Evolutionary conservation across 805 yeast genomes (phyloP), one percentile per base, ranked within the genome.

Genomic region (Wickerhamiella kazuoi): DNA sequence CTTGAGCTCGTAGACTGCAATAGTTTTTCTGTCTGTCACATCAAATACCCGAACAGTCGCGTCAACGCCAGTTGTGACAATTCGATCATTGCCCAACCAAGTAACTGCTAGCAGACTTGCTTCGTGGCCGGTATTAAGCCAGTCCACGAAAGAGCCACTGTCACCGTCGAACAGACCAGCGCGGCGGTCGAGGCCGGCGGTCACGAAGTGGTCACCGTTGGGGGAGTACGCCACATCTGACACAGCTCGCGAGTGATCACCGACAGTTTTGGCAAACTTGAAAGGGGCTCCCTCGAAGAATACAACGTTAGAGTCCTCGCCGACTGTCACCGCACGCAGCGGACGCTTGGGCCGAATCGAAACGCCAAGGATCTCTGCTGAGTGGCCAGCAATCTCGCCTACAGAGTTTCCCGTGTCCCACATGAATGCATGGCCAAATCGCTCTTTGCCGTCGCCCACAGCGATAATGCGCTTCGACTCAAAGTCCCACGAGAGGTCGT

Each of bases 381-480:
- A 69, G 55, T 90, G 98, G 19, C 98, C 98, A 36, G 84, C 75
- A 50, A 87, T 77, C 54, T 90, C 97, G 40, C 98, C 99, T 34
- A 90, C 75, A n/a, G 95, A 74, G 59, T 90, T 90, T 44, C 98
- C 98, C 1, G 94, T 71, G 54, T 90, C 99, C 71, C 79, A 79
- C 6, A 94, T 74, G 56, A 87, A 82, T 46, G 93, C 84, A 49
- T 79, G 94, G 5, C 97, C 98, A 53, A 72, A 86, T 44, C 79
- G 70, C 50, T 84, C 95, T 48, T 78, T 78, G 37, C 97, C 98
- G 49, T 80, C 78, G 40, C 98, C 98, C 9, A 86, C 97, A 1
- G 94, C 94, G 53, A 90, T 81, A 38, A 90, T 63, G 48, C 98
- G 70, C 44, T 74, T 65, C 35, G 76, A 73, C 52, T 87, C 98